These are phyloP conservation scores for Clavispora asparagi DNA, from an alignment of 805 yeast genomes.

Conservation along the genomic window DNA sequence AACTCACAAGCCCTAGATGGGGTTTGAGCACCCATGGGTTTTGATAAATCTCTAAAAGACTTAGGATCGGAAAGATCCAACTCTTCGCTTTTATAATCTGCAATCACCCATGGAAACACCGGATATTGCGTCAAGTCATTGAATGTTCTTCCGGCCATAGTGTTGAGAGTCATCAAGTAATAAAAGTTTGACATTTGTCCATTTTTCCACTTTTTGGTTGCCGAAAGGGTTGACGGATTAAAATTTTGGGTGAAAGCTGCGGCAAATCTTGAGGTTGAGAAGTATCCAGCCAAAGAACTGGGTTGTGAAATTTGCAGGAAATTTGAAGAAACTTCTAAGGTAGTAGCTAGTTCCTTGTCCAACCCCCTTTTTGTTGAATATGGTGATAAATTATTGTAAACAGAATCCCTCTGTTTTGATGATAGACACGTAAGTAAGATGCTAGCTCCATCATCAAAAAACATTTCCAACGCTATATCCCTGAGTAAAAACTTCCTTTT, in stretches of 20 bases:
- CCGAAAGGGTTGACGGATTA: conserved; percentile 20
- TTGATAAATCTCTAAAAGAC: conserved; percentile 68
- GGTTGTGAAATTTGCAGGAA: conserved; percentile 10
- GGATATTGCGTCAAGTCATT: conserved; percentile 90
- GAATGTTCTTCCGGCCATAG: conserved; percentile 83
- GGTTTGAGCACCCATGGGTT: conserved; percentile 91
- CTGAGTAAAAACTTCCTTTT: conserved; percentile 72
- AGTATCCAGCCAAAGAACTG: conserved; percentile 8
- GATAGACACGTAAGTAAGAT: conserved; percentile 61
- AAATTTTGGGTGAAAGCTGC: conserved; percentile 32
- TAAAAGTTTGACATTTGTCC: conserved; percentile 83
- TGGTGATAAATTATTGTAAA: conserved; percentile 45
- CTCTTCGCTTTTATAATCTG: conserved; percentile 69
- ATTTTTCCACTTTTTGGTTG: conserved; percentile 66
- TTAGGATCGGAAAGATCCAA: conserved; percentile 61
- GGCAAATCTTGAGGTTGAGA: conserved; percentile 25
- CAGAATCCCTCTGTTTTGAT: conserved; percentile 48
- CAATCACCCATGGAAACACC: conserved; percentile 85
- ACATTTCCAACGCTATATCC: conserved; percentile 76
- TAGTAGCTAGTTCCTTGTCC: conserved; percentile 52
- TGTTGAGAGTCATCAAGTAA: conserved; percentile 73
- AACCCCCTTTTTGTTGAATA: conserved; percentile 45
- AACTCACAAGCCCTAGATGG: conserved; percentile 56
- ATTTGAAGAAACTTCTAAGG: conserved; percentile 46
- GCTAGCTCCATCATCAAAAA: conserved; percentile 69